A percentile compares a stretch with the other conserved stretches of the same genome.
Evolutionary conservation across 2,329 filamentous ascomycete genomes (phyloP).

Genomic region (Rutstroemia sp.): DNA sequence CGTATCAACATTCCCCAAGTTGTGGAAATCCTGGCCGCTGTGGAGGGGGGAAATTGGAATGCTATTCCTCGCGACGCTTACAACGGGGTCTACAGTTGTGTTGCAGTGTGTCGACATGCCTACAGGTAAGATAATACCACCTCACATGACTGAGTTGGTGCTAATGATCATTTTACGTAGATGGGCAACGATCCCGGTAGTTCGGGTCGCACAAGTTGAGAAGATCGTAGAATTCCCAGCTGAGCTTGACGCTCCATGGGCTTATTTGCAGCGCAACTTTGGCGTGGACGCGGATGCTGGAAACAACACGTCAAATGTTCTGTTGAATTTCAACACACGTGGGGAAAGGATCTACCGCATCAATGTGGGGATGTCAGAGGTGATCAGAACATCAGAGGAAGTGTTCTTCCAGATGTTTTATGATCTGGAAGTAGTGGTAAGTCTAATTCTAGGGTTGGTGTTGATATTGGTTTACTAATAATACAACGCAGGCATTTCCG

Average conservation of each 20-base stretch:
- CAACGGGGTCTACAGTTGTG: slow-evolving; percentile 4
- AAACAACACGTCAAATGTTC: slow-evolving; percentile 1
- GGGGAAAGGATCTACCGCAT: slow-evolving; percentile 3
- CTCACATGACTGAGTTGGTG: too few species aligned
- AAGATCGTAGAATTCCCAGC: slow-evolving; percentile 1
- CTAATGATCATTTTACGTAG: not conserved
- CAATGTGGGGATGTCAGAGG: slow-evolving; percentile 1
- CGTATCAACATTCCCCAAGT: not conserved
- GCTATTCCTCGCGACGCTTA: not conserved
- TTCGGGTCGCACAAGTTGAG: slow-evolving; percentile 2
- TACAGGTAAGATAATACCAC: not conserved
- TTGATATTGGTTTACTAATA: not conserved
- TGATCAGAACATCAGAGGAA: slow-evolving; percentile 4
- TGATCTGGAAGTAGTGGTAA: slow-evolving; percentile 6
- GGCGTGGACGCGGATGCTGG: slow-evolving; percentile 1
- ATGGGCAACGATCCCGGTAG: slow-evolving; percentile 7
- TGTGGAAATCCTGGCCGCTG: not conserved
- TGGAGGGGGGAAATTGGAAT: not conserved
- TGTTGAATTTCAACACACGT: not conserved
- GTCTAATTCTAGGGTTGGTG: not conserved
- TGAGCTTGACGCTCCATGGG: slow-evolving; percentile 2
- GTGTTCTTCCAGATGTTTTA: slow-evolving; percentile 8
- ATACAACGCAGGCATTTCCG: not conserved
- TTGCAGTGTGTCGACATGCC: slow-evolving; percentile 6
- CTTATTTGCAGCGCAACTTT: slow-evolving; percentile 4